phyloP scores from a whole-genome alignment of 495 filamentous ascomycete species.

The Amphirosellinia nigrospora region DNA sequence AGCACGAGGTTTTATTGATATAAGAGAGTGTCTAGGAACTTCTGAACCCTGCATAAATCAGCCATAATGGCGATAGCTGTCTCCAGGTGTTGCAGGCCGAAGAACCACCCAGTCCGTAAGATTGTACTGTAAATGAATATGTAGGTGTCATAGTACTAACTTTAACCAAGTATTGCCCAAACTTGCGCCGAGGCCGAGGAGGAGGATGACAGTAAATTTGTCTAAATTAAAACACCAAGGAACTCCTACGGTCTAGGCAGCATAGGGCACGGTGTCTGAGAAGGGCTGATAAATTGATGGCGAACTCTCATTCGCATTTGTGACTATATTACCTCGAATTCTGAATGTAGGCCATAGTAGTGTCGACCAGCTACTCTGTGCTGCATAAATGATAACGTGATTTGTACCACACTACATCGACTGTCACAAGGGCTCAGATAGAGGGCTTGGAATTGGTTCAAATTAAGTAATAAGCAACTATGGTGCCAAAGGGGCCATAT shows the following conservation, averaged over 20 bases:
- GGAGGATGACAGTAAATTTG: constrained; percentile 64
- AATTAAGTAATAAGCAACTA: no score
- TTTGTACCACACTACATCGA: background rate
- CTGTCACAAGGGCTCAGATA: no score
- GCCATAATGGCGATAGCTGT: no score
- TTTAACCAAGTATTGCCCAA: constrained; percentile 66
- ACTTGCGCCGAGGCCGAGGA: constrained; percentile 73
- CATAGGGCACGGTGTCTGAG: constrained; percentile 44
- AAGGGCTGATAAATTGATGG: constrained; percentile 44
- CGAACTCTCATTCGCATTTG: constrained; percentile 39
- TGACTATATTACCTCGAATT: constrained; percentile 9
- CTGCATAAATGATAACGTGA: background rate
- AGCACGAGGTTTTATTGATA: no score
- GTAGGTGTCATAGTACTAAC: constrained; percentile 25
- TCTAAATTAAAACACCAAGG: constrained; percentile 28
- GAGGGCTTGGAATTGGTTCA: no score
- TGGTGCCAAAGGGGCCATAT: no score
- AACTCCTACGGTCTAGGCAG: constrained; percentile 40
- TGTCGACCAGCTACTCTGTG: background rate
- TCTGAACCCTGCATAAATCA: no score
- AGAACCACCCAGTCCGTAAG: constrained; percentile 89
- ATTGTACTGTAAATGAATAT: constrained; percentile 16
- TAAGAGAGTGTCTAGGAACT: no score
- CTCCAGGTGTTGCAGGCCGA: no score
- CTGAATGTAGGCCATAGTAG: background rate